Evolutionary conservation across 1,284 basidiomycete genomes (phyloP), one percentile per base, ranked within the genome.

Genomic region (Erythrobasidium hasegawianum): DNA sequence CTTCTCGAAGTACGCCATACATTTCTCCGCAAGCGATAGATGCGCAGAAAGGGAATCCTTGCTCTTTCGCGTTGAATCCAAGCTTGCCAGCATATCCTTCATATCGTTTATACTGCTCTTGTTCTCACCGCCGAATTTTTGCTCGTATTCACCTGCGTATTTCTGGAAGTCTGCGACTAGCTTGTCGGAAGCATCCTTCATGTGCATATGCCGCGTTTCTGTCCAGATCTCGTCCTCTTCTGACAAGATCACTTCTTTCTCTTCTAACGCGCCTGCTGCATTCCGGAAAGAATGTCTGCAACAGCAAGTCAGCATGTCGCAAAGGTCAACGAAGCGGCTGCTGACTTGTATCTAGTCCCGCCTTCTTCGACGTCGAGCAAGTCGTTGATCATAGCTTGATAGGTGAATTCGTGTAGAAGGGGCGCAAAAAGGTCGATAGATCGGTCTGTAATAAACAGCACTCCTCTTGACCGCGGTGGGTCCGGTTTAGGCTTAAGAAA

Each of bases 331-430:
- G n/a, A n/a, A n/a, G n/a, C n/a, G n/a, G n/a, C n/a, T n/a, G n/a
- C n/a, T n/a, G n/a, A 96, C 87, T 84, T 86, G 78, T 97, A 98
- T 76, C 83, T 86, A 2, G 82, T 83, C 26, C 93, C 95, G 70
- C 54, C 62, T 39, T 93, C 85, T 66, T 90, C 84, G 67, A 98
- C 90, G 18, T 87, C 86, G 1, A 99, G 82, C 29, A 98, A 79
- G 77, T 98, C 96, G 73, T 95, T 93, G 57, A 87, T 88, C 96
- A 99, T 99, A 0, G 96, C 95, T 77, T 98, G 96, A 77, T 98
- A 99, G 43, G 93, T 97, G 76, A 99, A 98, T 75, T 98, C 96
- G 76, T 99, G 96, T 50, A 97, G 77, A 70, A 97, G 84, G 0
- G 96, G 95, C 0, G 91, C 88, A 16, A 88, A 77, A 69, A 87